These are phyloP conservation scores for Scutellaria barbata DNA, from an alignment of 257 asterid genomes.

Conservation along the genomic window DNA sequence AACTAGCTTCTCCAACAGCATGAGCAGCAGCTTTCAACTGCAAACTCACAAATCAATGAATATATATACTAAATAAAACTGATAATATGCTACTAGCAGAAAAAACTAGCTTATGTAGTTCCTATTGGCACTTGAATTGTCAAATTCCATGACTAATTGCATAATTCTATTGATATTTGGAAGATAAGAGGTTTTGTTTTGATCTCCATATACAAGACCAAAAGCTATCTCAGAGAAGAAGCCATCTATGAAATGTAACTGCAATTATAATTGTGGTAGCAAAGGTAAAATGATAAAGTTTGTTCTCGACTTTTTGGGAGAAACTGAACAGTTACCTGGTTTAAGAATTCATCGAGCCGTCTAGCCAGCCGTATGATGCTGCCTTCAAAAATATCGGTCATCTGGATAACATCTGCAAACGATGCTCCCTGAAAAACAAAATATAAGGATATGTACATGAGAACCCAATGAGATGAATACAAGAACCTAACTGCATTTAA, in stretches of 20 bases:
- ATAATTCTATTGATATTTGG: background rate
- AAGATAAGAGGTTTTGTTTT: background rate
- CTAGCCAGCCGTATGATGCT: constrained; percentile 88
- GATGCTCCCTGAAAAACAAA: constrained; percentile 71
- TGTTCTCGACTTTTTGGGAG: background rate
- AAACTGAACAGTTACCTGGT: constrained; percentile 63
- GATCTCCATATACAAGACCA: background rate
- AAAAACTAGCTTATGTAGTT: background rate
- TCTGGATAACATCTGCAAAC: constrained; percentile 73
- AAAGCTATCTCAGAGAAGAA: constrained; percentile 3
- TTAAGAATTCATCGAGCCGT: constrained; percentile 94
- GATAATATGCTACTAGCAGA: background rate
- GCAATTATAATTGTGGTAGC: background rate
- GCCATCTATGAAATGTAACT: background rate
- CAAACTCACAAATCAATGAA: constrained; percentile 7
- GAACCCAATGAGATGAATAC: constrained; percentile 3
- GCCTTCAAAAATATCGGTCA: constrained; percentile 97
- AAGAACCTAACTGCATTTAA: constrained; percentile 15
- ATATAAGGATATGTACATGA: constrained; percentile 2
- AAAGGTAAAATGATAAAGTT: background rate
- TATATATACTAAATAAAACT: background rate
- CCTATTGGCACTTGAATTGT: background rate
- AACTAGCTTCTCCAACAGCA: constrained; percentile 86
- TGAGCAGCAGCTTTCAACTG: constrained; percentile 92
- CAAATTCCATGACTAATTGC: background rate